Evolutionary conservation across 2,329 filamentous ascomycete genomes (phyloP).

Genomic region (Penicillium psychrosexuale): DNA sequence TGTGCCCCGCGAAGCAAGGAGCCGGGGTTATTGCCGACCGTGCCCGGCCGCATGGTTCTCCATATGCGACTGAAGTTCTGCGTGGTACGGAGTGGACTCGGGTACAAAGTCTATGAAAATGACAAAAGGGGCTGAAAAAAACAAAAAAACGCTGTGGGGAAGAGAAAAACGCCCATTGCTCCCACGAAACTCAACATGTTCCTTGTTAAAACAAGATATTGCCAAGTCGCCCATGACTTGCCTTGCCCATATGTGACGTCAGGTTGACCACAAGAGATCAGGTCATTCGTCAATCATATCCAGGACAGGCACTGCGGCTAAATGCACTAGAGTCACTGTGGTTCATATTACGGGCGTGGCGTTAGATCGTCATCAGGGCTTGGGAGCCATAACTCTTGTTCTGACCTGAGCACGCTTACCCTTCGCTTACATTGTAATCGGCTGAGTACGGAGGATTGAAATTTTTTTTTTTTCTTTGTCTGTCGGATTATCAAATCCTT

Average conservation of each 20-base stretch:
- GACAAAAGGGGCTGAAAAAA: not conserved
- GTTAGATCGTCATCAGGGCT: slow-evolving; percentile 19
- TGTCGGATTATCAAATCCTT: not conserved
- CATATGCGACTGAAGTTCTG: slow-evolving; percentile 4
- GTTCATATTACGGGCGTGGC: slow-evolving; percentile 21
- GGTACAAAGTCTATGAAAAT: not conserved
- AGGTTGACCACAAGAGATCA: slow-evolving; percentile 6
- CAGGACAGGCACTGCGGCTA: slow-evolving; percentile 5
- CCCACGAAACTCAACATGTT: not conserved
- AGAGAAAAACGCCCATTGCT: not conserved
- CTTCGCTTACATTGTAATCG: slow-evolving; percentile 7
- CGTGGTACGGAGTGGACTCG: not conserved
- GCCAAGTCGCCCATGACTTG: slow-evolving; percentile 2
- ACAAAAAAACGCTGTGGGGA: too few species aligned
- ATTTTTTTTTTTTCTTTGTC: not conserved
- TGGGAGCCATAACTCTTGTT: slow-evolving; percentile 19
- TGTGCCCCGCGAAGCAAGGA: slow-evolving; percentile 30
- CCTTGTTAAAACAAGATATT: not conserved
- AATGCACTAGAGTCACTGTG: slow-evolving; percentile 4
- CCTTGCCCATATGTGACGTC: slow-evolving; percentile 20
- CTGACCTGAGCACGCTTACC: slow-evolving; percentile 15
- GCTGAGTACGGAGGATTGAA: too few species aligned
- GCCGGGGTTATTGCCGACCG: slow-evolving; percentile 15
- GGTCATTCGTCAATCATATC: slow-evolving; percentile 6
- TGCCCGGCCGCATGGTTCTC: slow-evolving; percentile 18